Evolutionary conservation across 164 flowering plant genomes (phyloP), one percentile per base, ranked within the genome.

Genomic region (Tetracentron sinense): DNA sequence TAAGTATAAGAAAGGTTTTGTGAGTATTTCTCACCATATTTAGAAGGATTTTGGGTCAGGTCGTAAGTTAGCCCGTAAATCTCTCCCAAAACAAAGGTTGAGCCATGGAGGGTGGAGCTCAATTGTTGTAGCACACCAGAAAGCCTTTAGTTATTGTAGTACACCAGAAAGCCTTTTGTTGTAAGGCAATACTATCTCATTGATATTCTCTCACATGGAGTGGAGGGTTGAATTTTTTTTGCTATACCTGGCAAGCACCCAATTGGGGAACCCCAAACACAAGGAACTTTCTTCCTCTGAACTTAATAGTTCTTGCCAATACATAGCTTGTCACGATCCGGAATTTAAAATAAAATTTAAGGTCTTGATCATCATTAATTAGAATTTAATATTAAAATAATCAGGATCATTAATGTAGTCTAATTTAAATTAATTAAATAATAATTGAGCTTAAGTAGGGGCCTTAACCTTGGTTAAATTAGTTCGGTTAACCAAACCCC

Each of bases 121-220:
- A 82, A 61, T 38, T 77, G 59, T n/a, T 22, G 22, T 0, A 84
- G 67, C 79, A 63, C 65, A 3, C 27, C 14, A 1, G 67, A 67
- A 33, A 85, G 81, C n/a, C n/a, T n/a, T n/a, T n/a, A n/a, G n/a
- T n/a, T n/a, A n/a, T n/a, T n/a, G n/a, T n/a, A n/a, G n/a, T n/a
- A n/a, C n/a, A n/a, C n/a, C n/a, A n/a, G n/a, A n/a, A n/a, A n/a
- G n/a, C n/a, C 35, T 58, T 2, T 26, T 20, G 58, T 85, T 82
- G 69, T 71, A 82, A 12, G 62, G 16, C 10, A 66, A 29, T 0
- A 69, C 69, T 3, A 79, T 56, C 26, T 58, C 10, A 67, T 83
- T 82, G 17, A 64, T 4, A 11, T 65, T 65, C 20, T 82, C 81
- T 2, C 74, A 26, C 92, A 86, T 53, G 56, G 28, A 23, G 81